These are phyloP conservation scores for Blumeriella jaapii DNA, from an alignment of 2,329 filamentous ascomycete genomes.

Conservation along the genomic window DNA sequence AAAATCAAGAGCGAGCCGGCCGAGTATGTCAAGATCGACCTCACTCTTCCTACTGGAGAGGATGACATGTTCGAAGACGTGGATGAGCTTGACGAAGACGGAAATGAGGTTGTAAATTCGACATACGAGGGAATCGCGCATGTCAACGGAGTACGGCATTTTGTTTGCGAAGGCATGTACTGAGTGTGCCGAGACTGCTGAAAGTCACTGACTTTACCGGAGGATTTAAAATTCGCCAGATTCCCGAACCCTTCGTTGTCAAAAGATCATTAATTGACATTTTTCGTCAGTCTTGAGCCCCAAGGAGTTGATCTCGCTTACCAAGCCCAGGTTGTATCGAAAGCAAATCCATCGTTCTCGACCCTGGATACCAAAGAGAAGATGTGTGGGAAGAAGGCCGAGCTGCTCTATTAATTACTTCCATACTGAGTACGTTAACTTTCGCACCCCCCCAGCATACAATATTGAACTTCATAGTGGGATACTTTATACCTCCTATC, in stretches of 20 bases:
- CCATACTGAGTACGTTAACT: constrained; percentile 21
- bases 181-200: not conserved
- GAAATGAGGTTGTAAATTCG: constrained; percentile 19
- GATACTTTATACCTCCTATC: constrained; percentile 34
- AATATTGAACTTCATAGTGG: constrained; percentile 16
- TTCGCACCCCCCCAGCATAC: not conserved
- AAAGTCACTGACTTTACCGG: not conserved
- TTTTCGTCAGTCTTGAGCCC: constrained; percentile 12
- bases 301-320: constrained; percentile 5
- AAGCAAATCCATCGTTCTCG: constrained; percentile 29
- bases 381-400: constrained; percentile 33
- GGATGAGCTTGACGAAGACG: constrained; percentile 11
- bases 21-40: constrained; percentile 13
- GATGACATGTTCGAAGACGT: constrained; percentile 23
- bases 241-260: constrained; percentile 19
- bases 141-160: constrained; percentile 17
- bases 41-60: constrained; percentile 8
- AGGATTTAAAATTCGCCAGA: constrained; percentile 24
- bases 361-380: constrained; percentile 36
- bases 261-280: constrained; percentile 18
- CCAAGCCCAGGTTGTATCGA: constrained; percentile 22
- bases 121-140: constrained; percentile 18
- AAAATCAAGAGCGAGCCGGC: constrained; percentile 13
- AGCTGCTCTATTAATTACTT: constrained; percentile 23
- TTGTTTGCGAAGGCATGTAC: constrained; percentile 21